These are phyloP conservation scores for Nannochloropsis gaditana DNA, from an alignment of 108 stramenopile genomes.

Conservation along the genomic window DNA sequence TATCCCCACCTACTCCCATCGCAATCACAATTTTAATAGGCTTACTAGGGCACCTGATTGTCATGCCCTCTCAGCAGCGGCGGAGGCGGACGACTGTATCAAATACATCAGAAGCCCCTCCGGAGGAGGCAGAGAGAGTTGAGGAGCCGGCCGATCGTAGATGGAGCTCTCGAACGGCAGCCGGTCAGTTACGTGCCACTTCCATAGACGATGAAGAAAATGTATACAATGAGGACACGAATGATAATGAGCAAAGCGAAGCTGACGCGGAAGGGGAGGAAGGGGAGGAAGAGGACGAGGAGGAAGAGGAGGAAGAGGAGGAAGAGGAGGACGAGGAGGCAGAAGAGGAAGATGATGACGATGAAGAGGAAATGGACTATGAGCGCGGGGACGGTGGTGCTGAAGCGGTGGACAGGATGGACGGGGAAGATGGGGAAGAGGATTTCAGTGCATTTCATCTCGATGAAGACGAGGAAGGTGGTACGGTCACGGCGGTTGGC, in stretches of 20 bases:
- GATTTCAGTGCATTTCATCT: neutral
- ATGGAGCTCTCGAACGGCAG: too few species aligned
- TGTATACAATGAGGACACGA: neutral
- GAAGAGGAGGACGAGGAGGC: neutral
- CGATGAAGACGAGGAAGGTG: neutral
- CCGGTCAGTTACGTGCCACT: too few species aligned
- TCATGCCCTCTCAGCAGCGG: too few species aligned
- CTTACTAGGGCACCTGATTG: too few species aligned
- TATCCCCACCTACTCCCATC: too few species aligned
- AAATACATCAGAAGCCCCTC: too few species aligned
- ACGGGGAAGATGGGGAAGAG: neutral
- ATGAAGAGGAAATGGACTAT: slow-evolving; percentile 4
- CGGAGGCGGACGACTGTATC: too few species aligned
- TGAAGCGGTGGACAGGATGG: neutral
- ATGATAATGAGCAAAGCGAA: neutral
- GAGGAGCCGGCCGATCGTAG: too few species aligned
- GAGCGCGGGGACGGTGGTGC: neutral
- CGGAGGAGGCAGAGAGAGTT: too few species aligned
- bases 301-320: neutral
- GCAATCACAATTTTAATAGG: too few species aligned
- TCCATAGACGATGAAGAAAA: neutral
- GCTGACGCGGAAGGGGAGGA: neutral
- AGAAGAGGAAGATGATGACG: neutral
- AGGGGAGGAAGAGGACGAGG: neutral
- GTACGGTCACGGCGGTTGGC: neutral